phyloP scores from a whole-genome alignment of 1,139 yeast species.

The Candida sp. region DNA sequence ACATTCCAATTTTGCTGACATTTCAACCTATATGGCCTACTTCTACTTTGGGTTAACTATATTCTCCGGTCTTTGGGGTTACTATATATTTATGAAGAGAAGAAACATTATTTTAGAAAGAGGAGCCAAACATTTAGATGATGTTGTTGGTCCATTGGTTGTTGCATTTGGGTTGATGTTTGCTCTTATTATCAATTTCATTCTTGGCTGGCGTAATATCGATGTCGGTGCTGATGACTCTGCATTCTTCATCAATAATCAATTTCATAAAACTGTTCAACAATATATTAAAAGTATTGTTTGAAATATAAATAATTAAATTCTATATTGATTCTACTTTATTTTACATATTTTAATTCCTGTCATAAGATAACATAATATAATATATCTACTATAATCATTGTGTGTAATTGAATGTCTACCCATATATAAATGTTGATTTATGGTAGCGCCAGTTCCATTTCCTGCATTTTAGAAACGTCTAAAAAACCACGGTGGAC shows the following conservation, averaged over 20 bases:
- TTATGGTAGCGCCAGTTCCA: neutral
- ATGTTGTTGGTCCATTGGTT: constrained; percentile 82
- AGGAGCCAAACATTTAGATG: constrained; percentile 85
- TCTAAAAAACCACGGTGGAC: constrained; percentile 2
- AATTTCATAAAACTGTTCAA: constrained; percentile 33
- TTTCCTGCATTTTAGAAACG: neutral
- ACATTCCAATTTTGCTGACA: constrained; percentile 51
- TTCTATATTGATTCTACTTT: no score
- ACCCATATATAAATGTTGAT: no score
- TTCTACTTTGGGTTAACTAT: constrained; percentile 76
- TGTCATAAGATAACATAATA: no score
- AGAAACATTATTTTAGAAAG: constrained; percentile 73
- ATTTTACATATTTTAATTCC: no score
- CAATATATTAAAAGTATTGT: constrained; percentile 19
- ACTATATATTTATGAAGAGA: constrained; percentile 68
- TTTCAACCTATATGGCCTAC: constrained; percentile 71
- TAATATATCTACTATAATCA: no score
- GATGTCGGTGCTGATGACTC: constrained; percentile 10
- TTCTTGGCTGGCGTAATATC: constrained; percentile 54
- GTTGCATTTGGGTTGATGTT: constrained; percentile 67
- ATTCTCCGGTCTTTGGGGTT: constrained; percentile 89
- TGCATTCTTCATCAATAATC: constrained; percentile 29
- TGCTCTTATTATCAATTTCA: constrained; percentile 70
- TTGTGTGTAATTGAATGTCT: no score
- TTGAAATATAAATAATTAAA: neutral